phyloP scores from a whole-genome alignment of 2,329 filamentous ascomycete species.

The Exserohilum rostratum region DNA sequence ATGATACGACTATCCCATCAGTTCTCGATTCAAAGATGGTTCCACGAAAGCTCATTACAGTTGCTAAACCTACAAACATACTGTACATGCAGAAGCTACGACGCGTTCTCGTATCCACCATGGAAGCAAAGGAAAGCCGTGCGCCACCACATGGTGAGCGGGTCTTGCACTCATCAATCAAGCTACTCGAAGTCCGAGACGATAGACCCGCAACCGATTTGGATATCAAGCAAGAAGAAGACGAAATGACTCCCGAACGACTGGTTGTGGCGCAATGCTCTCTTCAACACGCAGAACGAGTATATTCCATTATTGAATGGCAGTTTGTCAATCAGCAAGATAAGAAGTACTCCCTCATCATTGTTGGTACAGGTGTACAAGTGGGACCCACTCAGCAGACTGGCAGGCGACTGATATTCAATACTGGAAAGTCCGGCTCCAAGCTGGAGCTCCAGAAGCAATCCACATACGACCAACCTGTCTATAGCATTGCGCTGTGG shows the following conservation, averaged over 20 bases:
- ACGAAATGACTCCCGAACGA: constrained; percentile 23
- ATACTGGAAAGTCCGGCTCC: constrained; percentile 46
- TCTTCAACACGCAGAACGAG: constrained; percentile 63
- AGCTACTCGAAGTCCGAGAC: constrained; percentile 32
- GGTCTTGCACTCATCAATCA: constrained; percentile 45
- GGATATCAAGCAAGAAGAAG: constrained; percentile 34
- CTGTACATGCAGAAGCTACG: constrained; percentile 53
- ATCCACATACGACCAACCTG: constrained; percentile 36
- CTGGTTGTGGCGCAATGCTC: constrained; percentile 59
- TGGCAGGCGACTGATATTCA: constrained; percentile 41
- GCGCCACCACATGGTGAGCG: constrained; percentile 41
- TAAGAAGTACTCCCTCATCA: constrained; percentile 67
- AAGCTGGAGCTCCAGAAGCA: constrained; percentile 58
- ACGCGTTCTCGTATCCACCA: constrained; percentile 58
- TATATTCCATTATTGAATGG: constrained; percentile 71
- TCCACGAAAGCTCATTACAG: constrained; percentile 35
- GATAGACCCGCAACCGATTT: constrained; percentile 21
- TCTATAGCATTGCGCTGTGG: constrained; percentile 41
- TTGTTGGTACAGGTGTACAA: constrained; percentile 59
- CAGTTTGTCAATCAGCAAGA: constrained; percentile 59
- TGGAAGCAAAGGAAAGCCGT: constrained; percentile 42
- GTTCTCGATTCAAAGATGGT: constrained; percentile 22
- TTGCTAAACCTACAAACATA: constrained; percentile 42
- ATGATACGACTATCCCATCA: background rate
- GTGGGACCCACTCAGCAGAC: constrained; percentile 23